Evolutionary conservation across 805 yeast species (phyloP), one percentile per base, ranked within the genome.

Genomic region (Lipomyces sp.): DNA sequence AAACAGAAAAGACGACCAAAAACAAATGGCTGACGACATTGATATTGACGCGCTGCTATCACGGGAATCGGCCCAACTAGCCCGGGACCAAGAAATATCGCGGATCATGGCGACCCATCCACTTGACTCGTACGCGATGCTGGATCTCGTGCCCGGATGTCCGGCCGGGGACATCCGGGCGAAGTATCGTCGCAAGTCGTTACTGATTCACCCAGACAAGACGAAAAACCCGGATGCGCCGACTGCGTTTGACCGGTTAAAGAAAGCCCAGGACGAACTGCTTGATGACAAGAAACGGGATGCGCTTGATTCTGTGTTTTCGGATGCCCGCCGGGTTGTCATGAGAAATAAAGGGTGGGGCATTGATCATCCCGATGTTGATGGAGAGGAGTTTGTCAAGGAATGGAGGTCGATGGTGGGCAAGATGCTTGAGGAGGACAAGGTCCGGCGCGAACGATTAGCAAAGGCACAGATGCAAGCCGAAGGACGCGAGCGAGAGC

Each of bases 131-230:
- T 87, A 85, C 72, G 79, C 86, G 1, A 78, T 88, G 2, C 75
- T 88, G 33, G 86, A 84, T 45, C 63, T 81, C 45, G 78, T 77
- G 71, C 81, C 84, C 10, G 82, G 83, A 5, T 74, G 80, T 64
- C 73, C 82, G 0, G 68, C 74, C 3, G 66, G 72, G 7, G 82
- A 78, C 59, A 81, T 87, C 63, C 82, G 81, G 69, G 83, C 80
- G 65, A 71, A 77, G 51, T 88, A 82, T 73, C 77, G 91, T 33
- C 82, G 81, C 75, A 87, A 85, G 73, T 86, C 92, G 1, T 76
- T 88, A 48, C 76, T 86, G 65, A 84, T 88, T 18, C 93, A 88
- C 74, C 93, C 93, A 0, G 93, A 88, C 73, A 87, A 86, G 73
- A 81, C 85, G 0, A 73, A 76, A 37, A 83, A 87, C 70, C 77